Conservation (phyloP, 805 yeast genomes). For the Metschnikowia hibisci region DNA sequence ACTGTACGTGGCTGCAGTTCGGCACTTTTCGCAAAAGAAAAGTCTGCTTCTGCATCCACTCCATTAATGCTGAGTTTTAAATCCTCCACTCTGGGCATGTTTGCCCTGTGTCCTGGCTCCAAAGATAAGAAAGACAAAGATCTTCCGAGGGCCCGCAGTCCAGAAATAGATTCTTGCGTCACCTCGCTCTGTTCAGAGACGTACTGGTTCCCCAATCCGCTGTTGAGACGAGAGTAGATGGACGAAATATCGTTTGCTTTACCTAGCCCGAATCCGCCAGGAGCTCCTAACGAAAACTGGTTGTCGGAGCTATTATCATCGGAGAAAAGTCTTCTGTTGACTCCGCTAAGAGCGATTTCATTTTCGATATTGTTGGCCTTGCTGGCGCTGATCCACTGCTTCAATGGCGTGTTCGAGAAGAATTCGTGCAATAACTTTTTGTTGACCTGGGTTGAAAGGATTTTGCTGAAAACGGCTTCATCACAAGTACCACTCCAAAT, state of each 20-base stretch:
- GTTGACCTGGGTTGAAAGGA: slow-evolving; percentile 11
- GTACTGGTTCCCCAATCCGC: slow-evolving; percentile 6
- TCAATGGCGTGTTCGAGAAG: slow-evolving; percentile 24
- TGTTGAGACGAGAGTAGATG: slow-evolving; percentile 33
- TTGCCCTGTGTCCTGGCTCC: not conserved
- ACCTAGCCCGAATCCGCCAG: slow-evolving; percentile 32
- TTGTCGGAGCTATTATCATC: slow-evolving; percentile 6
- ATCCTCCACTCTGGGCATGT: slow-evolving; percentile 17
- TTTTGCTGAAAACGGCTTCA: not conserved
- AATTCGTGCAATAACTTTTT: slow-evolving; percentile 25
- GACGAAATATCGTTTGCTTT: slow-evolving; percentile 39
- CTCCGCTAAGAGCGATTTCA: slow-evolving; percentile 1
- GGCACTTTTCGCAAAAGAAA: slow-evolving; percentile 2
- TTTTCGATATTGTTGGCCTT: not conserved
- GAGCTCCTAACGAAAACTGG: slow-evolving; percentile 1
- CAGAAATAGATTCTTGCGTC: slow-evolving; percentile 11
- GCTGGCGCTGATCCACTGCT: slow-evolving; percentile 24
- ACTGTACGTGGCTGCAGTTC: slow-evolving; percentile 22
- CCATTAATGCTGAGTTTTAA: slow-evolving; percentile 13
- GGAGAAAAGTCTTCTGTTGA: not conserved
- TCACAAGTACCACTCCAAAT: slow-evolving; percentile 23
- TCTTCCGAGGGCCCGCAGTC: not conserved
- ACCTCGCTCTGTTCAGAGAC: slow-evolving; percentile 14
- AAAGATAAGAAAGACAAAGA: not conserved
- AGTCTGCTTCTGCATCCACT: slow-evolving; percentile 5